phyloP scores from a whole-genome alignment of 2,329 filamentous ascomycete genomes.

The Thyridium curvatum region DNA sequence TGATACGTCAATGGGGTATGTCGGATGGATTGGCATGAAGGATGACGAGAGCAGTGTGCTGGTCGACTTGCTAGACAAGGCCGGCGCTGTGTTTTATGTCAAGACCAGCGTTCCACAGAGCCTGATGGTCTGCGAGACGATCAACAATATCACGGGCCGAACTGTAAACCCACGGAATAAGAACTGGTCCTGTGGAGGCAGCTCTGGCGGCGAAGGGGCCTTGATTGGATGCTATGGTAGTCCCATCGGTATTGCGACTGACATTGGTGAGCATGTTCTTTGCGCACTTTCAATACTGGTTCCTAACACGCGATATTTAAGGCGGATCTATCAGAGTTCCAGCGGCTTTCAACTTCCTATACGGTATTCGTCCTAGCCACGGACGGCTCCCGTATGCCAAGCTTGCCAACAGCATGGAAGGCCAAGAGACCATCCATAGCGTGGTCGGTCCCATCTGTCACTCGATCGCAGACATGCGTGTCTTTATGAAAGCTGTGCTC shows the following conservation, averaged over 20 bases:
- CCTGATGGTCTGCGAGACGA: slow-evolving; percentile 44
- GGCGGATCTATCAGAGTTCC: slow-evolving; percentile 14
- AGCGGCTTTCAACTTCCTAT: slow-evolving; percentile 23
- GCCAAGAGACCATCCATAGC: slow-evolving; percentile 52
- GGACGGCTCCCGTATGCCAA: slow-evolving; percentile 16
- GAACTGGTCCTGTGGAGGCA: slow-evolving; percentile 53
- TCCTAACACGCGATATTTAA: slow-evolving; percentile 1
- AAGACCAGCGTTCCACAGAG: slow-evolving; percentile 65
- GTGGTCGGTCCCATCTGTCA: slow-evolving; percentile 57
- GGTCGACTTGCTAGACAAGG: slow-evolving; percentile 2
- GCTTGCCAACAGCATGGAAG: slow-evolving; percentile 25
- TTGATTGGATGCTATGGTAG: slow-evolving; percentile 52
- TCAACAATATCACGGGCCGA: slow-evolving; percentile 56
- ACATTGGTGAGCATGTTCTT: slow-evolving; percentile 40
- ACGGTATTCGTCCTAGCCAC: slow-evolving; percentile 18
- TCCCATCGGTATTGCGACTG: slow-evolving; percentile 56
- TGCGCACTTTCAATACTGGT: too few relatives aligned
- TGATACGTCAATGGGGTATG: not conserved
- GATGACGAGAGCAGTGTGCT: slow-evolving; percentile 8
- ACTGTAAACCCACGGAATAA: slow-evolving; percentile 57
- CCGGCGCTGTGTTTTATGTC: slow-evolving; percentile 52
- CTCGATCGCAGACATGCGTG: slow-evolving; percentile 43
- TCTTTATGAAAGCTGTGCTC: slow-evolving; percentile 49
- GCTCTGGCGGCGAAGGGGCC: slow-evolving; percentile 59
- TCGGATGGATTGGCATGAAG: not conserved